phyloP scores from a whole-genome alignment of 768 basidiomycete genomes.

The Tylopilus subfusipes region DNA sequence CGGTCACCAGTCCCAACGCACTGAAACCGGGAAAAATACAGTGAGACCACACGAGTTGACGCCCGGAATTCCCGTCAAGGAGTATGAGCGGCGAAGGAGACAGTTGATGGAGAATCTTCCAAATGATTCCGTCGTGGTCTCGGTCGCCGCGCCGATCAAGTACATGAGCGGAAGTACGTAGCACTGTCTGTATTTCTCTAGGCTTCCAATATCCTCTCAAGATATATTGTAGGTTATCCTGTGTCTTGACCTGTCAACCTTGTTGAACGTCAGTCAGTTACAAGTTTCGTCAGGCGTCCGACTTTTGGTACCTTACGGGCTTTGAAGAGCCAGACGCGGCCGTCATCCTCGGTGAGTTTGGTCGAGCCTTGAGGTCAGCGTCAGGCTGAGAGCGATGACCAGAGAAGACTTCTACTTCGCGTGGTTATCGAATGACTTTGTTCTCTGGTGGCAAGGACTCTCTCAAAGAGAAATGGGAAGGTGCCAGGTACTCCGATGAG shows the following conservation, averaged over 20 bases:
- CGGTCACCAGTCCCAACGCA: background rate
- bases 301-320: conserved; percentile 96
- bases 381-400: conserved; percentile 3
- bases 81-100: conserved; percentile 71
- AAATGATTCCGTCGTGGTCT: conserved; percentile 68
- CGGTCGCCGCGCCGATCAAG: conserved; percentile 75
- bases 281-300: conserved; percentile 88
- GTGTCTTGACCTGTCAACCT: conserved; percentile 2
- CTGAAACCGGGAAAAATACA: conserved; percentile 23
- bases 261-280: conserved; percentile 53
- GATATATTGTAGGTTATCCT: conserved; percentile 70
- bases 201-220: conserved; percentile 21
- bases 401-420: conserved; percentile 69
- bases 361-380: background rate
- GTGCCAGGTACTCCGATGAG: conserved; percentile 51
- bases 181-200: conserved; percentile 8
- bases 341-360: conserved; percentile 66
- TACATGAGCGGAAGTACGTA: conserved; percentile 79
- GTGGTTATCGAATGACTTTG: conserved; percentile 84
- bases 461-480: conserved; percentile 88
- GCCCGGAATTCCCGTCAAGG: conserved; percentile 70
- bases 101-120: conserved; percentile 73
- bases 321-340: conserved; percentile 93
- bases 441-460: conserved; percentile 76
- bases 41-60: conserved; percentile 69